Conservation (phyloP, 2,329 filamentous ascomycete genomes). For the Paecilomyces sp. region DNA sequence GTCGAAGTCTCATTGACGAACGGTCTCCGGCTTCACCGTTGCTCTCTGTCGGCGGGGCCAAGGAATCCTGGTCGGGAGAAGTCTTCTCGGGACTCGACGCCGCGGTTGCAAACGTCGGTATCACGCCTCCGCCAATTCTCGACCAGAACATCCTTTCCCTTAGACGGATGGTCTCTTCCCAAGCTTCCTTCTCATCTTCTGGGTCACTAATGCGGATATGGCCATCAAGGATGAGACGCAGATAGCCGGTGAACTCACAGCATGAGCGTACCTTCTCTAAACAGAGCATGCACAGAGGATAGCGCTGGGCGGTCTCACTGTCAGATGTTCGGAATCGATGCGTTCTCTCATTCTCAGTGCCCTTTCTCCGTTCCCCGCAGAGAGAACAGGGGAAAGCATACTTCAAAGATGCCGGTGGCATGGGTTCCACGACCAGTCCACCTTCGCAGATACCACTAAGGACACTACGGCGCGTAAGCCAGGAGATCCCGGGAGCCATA, state of each 20-base stretch:
- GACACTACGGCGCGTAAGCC: slow-evolving; percentile 82
- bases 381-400: slow-evolving; percentile 67
- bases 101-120: slow-evolving; percentile 53
- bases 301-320: slow-evolving; percentile 75
- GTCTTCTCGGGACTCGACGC: slow-evolving; percentile 16
- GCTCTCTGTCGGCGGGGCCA: background rate
- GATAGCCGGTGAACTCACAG: slow-evolving; percentile 86
- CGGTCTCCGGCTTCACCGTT: slow-evolving; percentile 11
- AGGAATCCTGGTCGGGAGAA: slow-evolving; percentile 1
- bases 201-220: slow-evolving; percentile 79
- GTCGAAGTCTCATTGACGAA: background rate
- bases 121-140: slow-evolving; percentile 80
- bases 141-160: slow-evolving; percentile 98
- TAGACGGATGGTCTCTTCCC: slow-evolving; percentile 88
- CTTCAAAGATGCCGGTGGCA: slow-evolving; percentile 51
- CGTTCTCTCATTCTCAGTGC: slow-evolving; percentile 63
- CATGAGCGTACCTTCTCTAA: slow-evolving; percentile 74
- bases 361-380: slow-evolving; percentile 75
- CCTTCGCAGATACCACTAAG: slow-evolving; percentile 77
- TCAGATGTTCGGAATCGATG: slow-evolving; percentile 88
- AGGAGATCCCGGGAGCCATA: slow-evolving; percentile 81
- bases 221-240: slow-evolving; percentile 86
- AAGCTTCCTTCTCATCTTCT: slow-evolving; percentile 78
- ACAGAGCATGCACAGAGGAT: slow-evolving; percentile 86
- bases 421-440: slow-evolving; percentile 80